These are phyloP conservation scores for Aurinia saxatilis DNA, from an alignment of 345 rosid species.

Conservation along the genomic window DNA sequence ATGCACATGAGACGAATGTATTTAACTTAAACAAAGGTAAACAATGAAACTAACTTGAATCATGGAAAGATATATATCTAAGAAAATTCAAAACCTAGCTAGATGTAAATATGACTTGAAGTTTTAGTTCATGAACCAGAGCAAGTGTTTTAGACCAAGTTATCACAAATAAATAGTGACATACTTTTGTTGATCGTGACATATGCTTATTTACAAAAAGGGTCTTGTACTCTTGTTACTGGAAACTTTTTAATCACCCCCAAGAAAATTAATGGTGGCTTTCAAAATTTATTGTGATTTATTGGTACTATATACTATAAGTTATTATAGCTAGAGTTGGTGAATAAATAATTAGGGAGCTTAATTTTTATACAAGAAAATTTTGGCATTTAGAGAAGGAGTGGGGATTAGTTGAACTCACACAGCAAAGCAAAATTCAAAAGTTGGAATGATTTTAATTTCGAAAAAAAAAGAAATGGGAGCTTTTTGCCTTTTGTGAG, in stretches of 20 bases:
- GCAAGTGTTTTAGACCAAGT: neutral
- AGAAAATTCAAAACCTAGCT: neutral
- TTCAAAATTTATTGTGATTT: neutral
- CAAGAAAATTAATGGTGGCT: neutral
- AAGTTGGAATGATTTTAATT: conserved; percentile 24
- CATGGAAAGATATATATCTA: neutral
- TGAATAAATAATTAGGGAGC: conserved; percentile 13
- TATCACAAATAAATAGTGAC: neutral
- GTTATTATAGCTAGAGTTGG: conserved; percentile 22
- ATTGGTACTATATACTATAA: neutral
- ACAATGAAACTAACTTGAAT: no score
- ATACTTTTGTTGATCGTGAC: neutral
- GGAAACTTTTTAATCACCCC: neutral
- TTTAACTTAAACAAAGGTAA: neutral
- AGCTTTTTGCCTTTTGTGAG: conserved; percentile 21
- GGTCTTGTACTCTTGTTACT: neutral
- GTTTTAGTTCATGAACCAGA: neutral
- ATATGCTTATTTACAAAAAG: neutral
- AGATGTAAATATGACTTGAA: neutral
- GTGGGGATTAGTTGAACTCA: conserved; percentile 18
- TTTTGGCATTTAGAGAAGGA: conserved; percentile 20
- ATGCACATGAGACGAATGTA: conserved; percentile 4
- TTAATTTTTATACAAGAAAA: neutral
- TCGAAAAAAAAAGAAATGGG: conserved; percentile 9
- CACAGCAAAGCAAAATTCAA: conserved; percentile 28